A percentile compares a stretch with the other conserved stretches of the same genome.
Evolutionary conservation across 108 stramenopile genomes (phyloP).

Genomic region (Craspedostauros australis): DNA sequence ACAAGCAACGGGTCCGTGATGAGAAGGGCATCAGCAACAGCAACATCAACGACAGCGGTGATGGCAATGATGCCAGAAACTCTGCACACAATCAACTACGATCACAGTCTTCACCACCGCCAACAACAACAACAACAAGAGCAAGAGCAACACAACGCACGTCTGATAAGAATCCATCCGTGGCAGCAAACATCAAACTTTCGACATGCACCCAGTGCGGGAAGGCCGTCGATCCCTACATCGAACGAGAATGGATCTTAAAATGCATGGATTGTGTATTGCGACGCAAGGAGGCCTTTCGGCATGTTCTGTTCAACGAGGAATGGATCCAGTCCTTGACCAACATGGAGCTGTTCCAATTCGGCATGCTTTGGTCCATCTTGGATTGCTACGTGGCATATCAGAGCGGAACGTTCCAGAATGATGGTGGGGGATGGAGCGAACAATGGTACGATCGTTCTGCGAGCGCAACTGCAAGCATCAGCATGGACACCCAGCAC

Average conservation of each 20-base stretch:
- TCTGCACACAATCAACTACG: no score
- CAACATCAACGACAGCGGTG: no score
- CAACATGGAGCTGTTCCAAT: neutral
- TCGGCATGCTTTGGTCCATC: constrained; percentile 5
- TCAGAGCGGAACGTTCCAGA: constrained; percentile 6
- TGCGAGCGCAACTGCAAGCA: no score
- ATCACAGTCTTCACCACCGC: constrained; percentile 16
- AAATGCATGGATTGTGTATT: constrained; percentile 54
- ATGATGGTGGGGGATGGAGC: neutral
- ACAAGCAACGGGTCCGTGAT: no score
- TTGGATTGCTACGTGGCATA: constrained; percentile 28
- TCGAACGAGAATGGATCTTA: constrained; percentile 62
- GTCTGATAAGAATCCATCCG: no score
- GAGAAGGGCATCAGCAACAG: no score
- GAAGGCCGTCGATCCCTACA: constrained; percentile 57
- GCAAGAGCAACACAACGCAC: no score
- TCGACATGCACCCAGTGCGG: constrained; percentile 26
- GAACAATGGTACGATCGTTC: neutral
- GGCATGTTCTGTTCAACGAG: constrained; percentile 45
- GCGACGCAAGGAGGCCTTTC: constrained; percentile 49
- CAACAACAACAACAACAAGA: neutral
- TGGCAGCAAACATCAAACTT: constrained; percentile 21
- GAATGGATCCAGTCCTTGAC: neutral
- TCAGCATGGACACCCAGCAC: no score
- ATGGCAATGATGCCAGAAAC: no score